Conservation (phyloP, 2,329 filamentous ascomycete genomes). For the Thielaviopsis populi region DNA sequence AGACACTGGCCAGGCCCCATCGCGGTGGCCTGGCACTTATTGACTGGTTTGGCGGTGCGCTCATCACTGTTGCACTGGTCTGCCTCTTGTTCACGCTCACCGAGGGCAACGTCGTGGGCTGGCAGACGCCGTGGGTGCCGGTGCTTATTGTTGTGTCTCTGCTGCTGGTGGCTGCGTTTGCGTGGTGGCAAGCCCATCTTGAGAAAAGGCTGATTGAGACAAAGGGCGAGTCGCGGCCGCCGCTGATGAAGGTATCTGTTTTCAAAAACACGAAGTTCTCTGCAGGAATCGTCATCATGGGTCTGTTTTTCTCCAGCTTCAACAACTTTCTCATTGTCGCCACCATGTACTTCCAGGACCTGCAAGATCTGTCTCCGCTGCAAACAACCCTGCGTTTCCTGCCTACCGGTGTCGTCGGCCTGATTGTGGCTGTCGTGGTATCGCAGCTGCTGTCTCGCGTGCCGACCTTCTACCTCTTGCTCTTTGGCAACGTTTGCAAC, state of each 20-base stretch:
- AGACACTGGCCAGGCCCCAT: background rate
- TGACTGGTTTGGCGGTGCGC: slow-evolving; percentile 51
- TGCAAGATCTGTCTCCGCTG: slow-evolving; percentile 44
- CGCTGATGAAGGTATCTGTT: slow-evolving; percentile 44
- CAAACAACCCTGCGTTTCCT: slow-evolving; percentile 55
- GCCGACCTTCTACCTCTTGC: slow-evolving; percentile 41
- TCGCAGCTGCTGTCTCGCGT: slow-evolving; percentile 42
- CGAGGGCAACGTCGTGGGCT: slow-evolving; percentile 54
- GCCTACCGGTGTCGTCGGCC: slow-evolving; percentile 46
- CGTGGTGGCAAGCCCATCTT: slow-evolving; percentile 45
- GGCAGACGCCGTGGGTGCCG: slow-evolving; percentile 47
- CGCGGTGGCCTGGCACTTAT: slow-evolving; percentile 11
- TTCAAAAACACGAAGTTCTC: slow-evolving; percentile 46
- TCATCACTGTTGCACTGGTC: slow-evolving; percentile 47
- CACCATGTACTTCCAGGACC: slow-evolving; percentile 58
- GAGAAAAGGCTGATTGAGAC: slow-evolving; percentile 30
- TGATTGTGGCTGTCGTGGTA: slow-evolving; percentile 40
- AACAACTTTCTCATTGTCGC: slow-evolving; percentile 53
- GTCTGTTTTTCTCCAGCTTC: slow-evolving; percentile 51
- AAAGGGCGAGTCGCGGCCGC: slow-evolving; percentile 19
- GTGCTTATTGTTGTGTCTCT: slow-evolving; percentile 43
- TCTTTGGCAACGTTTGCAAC: slow-evolving; percentile 41
- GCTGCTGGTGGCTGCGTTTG: slow-evolving; percentile 40
- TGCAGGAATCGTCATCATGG: slow-evolving; percentile 50
- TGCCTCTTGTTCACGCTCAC: slow-evolving; percentile 52